These are phyloP conservation scores for Mortierella sp. DNA, from an alignment of 371 early-diverging fungal species.

Conservation along the genomic window DNA sequence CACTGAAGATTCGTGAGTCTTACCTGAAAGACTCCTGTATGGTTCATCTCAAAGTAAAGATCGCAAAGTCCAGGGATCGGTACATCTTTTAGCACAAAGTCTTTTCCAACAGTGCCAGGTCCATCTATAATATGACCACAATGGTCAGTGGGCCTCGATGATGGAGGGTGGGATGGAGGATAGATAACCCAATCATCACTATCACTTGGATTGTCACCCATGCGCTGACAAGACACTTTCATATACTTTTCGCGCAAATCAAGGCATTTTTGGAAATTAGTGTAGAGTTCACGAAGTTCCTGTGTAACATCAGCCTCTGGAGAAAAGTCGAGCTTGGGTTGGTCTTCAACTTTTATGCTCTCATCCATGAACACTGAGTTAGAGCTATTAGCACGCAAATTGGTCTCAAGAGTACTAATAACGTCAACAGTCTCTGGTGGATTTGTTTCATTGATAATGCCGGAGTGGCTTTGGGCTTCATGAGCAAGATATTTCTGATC, in stretches of 20 bases:
- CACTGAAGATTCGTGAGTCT: constrained; percentile 17
- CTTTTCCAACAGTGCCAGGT: constrained; percentile 61
- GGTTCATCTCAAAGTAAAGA: constrained; percentile 62
- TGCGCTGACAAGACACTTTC: constrained; percentile 77
- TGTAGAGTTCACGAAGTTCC: constrained; percentile 65
- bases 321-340: constrained; percentile 12
- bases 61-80: constrained; percentile 49
- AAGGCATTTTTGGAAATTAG: constrained; percentile 76
- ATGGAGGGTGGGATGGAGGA: constrained; percentile 87
- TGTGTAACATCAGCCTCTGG: constrained; percentile 61
- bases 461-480: constrained; percentile 6
- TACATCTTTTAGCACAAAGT: constrained; percentile 62
- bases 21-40: constrained; percentile 76
- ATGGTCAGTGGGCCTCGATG: constrained; percentile 68
- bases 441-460: not conserved
- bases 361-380: constrained; percentile 27
- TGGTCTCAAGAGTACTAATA: too few relatives aligned
- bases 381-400: constrained; percentile 1
- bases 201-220: constrained; percentile 91
- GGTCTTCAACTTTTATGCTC: not conserved
- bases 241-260: constrained; percentile 92
- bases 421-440: too few relatives aligned
- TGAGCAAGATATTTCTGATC: constrained; percentile 25
- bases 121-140: constrained; percentile 43
- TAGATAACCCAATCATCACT: constrained; percentile 86